Percentiles rank a stretch among this genome's conserved stretches.
Conservation (phyloP, 257 asterid species). For the Petrea volubilis region DNA sequence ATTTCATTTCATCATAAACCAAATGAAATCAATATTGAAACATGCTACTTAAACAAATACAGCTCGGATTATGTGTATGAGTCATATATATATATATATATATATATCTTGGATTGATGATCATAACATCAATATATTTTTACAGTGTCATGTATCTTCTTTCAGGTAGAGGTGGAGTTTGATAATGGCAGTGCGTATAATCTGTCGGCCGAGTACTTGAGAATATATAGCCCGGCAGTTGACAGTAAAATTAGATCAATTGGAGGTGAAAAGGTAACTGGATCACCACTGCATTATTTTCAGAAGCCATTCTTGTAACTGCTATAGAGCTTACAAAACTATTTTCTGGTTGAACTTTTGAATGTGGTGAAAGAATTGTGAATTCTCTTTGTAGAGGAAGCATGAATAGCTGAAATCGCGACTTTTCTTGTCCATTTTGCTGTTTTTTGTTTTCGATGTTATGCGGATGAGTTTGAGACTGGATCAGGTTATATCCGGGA, state of each 20-base stretch:
- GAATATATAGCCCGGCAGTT: slow-evolving; percentile 80
- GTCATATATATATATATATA: too few relatives aligned
- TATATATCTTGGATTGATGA: slow-evolving; percentile 1
- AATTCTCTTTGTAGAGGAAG: background rate
- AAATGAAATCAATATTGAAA: background rate
- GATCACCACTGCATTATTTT: background rate
- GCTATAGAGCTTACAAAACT: background rate
- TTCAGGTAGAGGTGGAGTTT: slow-evolving; percentile 77
- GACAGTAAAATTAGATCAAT: slow-evolving; percentile 76
- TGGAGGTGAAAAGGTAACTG: slow-evolving; percentile 74
- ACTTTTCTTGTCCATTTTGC: background rate
- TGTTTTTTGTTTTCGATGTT: background rate
- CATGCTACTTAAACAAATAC: background rate
- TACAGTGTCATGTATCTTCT: background rate
- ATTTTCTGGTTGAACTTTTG: too few relatives aligned
- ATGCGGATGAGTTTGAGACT: slow-evolving; percentile 15
- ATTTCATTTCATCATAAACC: background rate
- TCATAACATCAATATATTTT: background rate
- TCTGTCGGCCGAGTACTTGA: slow-evolving; percentile 80
- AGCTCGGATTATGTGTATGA: background rate
- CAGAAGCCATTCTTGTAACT: background rate
- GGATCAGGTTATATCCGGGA: slow-evolving; percentile 75
- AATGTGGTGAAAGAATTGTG: background rate
- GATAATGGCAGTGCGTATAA: slow-evolving; percentile 47
- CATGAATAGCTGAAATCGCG: background rate